Conservation (phyloP, 192 early-diverging fungal genomes). For the Linnemannia zychae region DNA sequence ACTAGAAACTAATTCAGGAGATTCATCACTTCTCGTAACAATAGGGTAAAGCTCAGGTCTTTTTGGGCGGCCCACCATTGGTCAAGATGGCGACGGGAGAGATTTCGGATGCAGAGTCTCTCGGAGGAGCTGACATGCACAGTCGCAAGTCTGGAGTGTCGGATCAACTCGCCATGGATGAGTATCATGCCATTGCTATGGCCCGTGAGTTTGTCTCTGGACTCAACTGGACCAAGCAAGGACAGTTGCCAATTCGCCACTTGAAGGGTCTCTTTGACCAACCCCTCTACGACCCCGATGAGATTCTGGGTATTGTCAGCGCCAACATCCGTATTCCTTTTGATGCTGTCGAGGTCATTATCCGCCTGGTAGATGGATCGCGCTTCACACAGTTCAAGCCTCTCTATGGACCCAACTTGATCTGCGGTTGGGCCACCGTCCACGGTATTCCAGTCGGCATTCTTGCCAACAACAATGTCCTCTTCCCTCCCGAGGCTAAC, state of each 20-base stretch:
- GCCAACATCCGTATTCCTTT: conserved; percentile 75
- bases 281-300: conserved; percentile 71
- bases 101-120: conserved; percentile 70
- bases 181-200: conserved; percentile 72
- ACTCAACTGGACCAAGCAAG: conserved; percentile 69
- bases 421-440: conserved; percentile 75
- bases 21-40: not conserved
- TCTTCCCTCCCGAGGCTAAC: conserved; percentile 75
- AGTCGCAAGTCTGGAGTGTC: conserved; percentile 73
- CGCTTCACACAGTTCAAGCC: conserved; percentile 75
- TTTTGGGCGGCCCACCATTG: conserved; percentile 76
- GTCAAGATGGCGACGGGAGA: conserved; percentile 81
- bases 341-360: conserved; percentile 75
- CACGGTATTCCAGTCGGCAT: conserved; percentile 77
- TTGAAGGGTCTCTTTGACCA: conserved; percentile 64
- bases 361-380: conserved; percentile 76
- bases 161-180: conserved; percentile 73
- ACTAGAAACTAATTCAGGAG: not conserved
- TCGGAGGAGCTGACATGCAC: conserved; percentile 82
- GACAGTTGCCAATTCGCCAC: conserved; percentile 62
- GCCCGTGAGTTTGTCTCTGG: conserved; percentile 73
- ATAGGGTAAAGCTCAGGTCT: conserved; percentile 74
- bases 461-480: conserved; percentile 74
- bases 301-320: conserved; percentile 74
- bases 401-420: conserved; percentile 72